Base-by-base conservation (phyloP, 2,329 filamentous ascomycete genomes). In the Periconia digitata region DNA sequence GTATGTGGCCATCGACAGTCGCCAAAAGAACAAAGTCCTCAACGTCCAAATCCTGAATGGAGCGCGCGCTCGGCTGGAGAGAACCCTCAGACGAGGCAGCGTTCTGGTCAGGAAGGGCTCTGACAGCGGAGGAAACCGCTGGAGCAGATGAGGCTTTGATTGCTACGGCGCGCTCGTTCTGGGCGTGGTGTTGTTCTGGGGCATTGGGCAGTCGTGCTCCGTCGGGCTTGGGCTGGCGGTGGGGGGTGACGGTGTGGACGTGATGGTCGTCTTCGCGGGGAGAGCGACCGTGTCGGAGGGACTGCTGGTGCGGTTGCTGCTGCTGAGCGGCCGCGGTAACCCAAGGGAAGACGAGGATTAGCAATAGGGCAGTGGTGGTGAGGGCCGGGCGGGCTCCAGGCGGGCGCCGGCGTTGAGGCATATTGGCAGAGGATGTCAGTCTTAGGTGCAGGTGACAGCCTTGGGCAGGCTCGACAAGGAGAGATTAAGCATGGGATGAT, bases 1-100 rank as follows among this genome's bases (percentile, higher is more conserved):
- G 89, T 66, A 97, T 84, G 72, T 90, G 89, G 81, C 94, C 94
- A 81, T 97, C 92, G 84, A 97, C 89, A 83, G 94, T 97, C 89
- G 94, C 92, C 88, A 99, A 81, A 80, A 99, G 90, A 78, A 97
- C 89, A 84, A 96, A 95, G 81, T 97, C 92, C 89, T 97, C 92
- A 78, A 96, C 92, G 88, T 96, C 90, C 92, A 92, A 97, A 79
- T 96, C 92, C 84, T 92, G 87, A 83, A 97, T 81, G 81, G 87
- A 95, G 85, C 92, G 92, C 92, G 91, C 92, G 87, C 66, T 64
- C 60, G 82, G 81, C 86, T 86, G 88, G 79, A 83, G 49, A 77
- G 67, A 65, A 62, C 63, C 69, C 50, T 59, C 55, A 22, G 48
- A 43, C 50, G 66, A 64, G 64, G 71, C 71, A 62, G 71, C 69